Base-by-base conservation (phyloP, 768 basidiomycete species). In the Mycena galopus region DNA sequence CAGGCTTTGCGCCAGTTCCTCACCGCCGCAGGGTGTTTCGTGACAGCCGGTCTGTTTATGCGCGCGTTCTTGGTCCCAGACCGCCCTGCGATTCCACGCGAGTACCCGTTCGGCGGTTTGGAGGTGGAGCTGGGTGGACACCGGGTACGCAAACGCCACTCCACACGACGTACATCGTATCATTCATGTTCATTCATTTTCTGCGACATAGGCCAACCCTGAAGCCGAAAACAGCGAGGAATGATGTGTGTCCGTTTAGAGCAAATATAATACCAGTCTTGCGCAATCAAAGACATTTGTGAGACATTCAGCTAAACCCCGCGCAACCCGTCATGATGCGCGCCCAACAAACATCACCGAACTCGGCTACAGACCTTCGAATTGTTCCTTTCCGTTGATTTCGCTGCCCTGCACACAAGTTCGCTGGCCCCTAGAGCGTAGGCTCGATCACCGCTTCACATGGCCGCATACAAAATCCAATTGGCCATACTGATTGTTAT, bases 101-200 rank as follows among this genome's bases (percentile, higher is more conserved):
- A 93, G 74, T 96, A 94, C 77, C 95, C 95, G 2, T 94, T 86
- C 78, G 86, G 86, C 61, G 95, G 95, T 9, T 86, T 96, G 37
- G 89, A 92, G 39, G 87, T 81, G 67, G 95, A 96, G 80, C 88
- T 96, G 11, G 95, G 95, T 23, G 94, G 95, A 16, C 74, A 93
- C 81, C 93, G 93, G 88, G 95, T 94, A 67, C 19, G 78, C 44
- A 44, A 42, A 67, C 19, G 78, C 44, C 55, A 42, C n/a, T 21
- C 21, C 23, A 17, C 58, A n/a, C 6, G 25, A 25, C 27, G 25
- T 21, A 12, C 37, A 2, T 16, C 5, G 14, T 60, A 67, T 71
- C 32, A 25, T 35, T 25, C 56, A 70, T 63, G n/a, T 66, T 72
- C 17, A 66, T 68, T 42, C 57, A n/a, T n/a, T n/a, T n/a, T n/a